These are phyloP conservation scores for Phytophthora pini DNA, from an alignment of 352 stramenopile species.

Conservation along the genomic window DNA sequence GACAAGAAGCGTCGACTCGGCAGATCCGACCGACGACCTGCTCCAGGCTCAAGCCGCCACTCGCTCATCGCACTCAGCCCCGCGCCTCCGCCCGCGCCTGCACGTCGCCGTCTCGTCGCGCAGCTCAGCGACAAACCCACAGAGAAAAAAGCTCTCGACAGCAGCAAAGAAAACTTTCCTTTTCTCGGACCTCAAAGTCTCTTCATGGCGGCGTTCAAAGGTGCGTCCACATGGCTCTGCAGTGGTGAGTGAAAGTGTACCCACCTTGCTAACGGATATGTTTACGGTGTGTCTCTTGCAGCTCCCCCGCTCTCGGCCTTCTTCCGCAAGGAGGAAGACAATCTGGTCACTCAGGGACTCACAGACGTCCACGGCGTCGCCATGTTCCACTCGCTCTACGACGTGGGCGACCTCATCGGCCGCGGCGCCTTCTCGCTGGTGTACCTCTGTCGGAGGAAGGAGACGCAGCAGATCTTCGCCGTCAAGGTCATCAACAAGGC, in stretches of 20 bases:
- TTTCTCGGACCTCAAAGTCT: background rate
- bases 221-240: conserved; percentile 31
- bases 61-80: conserved; percentile 21
- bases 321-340: conserved; percentile 89
- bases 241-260: background rate
- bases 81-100: conserved; percentile 16
- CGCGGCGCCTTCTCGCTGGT: conserved; percentile 86
- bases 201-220: conserved; percentile 81
- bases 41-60: conserved; percentile 5
- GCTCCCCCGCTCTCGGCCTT: conserved; percentile 87
- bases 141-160: conserved; percentile 20
- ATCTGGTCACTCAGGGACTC: conserved; percentile 84
- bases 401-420: conserved; percentile 87
- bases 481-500: conserved; percentile 92
- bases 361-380: conserved; percentile 79
- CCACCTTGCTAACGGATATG: conserved; percentile 4
- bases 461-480: conserved; percentile 82
- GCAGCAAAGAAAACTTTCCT: conserved; percentile 1
- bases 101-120: conserved; percentile 21
- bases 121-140: conserved; percentile 12
- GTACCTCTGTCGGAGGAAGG: conserved; percentile 83
- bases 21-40: conserved; percentile 22
- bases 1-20: conserved; percentile 24
- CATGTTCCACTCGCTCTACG: conserved; percentile 92
- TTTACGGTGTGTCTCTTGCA: conserved; percentile 21